phyloP scores from a whole-genome alignment of 192 early-diverging fungal genomes.

The Mortierella antarctica region DNA sequence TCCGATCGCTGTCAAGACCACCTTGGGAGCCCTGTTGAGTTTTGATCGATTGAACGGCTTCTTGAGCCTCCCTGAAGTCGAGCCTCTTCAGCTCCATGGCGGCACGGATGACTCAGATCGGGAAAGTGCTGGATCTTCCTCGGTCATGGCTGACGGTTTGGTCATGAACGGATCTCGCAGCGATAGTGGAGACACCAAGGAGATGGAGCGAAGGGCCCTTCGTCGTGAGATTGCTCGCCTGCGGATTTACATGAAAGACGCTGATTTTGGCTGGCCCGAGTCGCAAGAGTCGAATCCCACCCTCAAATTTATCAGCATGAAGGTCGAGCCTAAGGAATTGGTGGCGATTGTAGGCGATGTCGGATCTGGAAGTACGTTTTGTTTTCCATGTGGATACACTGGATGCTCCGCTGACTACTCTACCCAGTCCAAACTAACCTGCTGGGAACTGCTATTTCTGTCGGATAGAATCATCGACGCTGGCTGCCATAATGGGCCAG shows the following conservation, averaged over 20 bases:
- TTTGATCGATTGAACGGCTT: slow-evolving; percentile 69
- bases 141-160: slow-evolving; percentile 36
- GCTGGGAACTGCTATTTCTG: no score
- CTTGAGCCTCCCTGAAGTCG: slow-evolving; percentile 70
- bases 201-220: slow-evolving; percentile 33
- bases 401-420: neutral
- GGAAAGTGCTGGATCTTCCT: neutral
- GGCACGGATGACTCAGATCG: slow-evolving; percentile 27
- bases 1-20: slow-evolving; percentile 69
- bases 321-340: slow-evolving; percentile 61
- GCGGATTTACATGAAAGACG: slow-evolving; percentile 62
- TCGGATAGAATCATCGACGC: slow-evolving; percentile 67
- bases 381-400: neutral
- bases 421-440: neutral
- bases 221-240: slow-evolving; percentile 45
- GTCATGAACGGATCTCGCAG: slow-evolving; percentile 44
- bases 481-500: slow-evolving; percentile 77
- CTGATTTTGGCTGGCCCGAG: slow-evolving; percentile 62
- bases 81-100: slow-evolving; percentile 38
- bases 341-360: slow-evolving; percentile 77
- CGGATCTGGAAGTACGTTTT: slow-evolving; percentile 64
- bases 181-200: slow-evolving; percentile 33
- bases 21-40: slow-evolving; percentile 65
- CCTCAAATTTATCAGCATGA: slow-evolving; percentile 62
- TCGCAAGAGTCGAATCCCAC: slow-evolving; percentile 45